Evolutionary conservation across 2,329 filamentous ascomycete genomes (phyloP).

Genomic region (Lasiodiplodia hormozganensis): DNA sequence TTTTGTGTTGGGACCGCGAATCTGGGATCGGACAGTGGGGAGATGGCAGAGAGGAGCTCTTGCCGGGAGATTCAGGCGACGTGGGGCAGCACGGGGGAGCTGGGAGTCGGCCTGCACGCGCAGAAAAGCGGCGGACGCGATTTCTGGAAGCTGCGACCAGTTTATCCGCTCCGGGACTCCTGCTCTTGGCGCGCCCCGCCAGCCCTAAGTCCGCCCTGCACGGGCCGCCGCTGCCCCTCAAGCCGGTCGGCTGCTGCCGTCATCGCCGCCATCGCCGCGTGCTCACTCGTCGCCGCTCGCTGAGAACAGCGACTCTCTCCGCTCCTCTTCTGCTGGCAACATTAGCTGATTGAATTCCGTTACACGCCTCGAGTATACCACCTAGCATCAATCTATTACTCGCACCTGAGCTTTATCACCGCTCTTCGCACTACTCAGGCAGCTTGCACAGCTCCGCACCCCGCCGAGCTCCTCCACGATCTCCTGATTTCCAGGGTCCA

Average conservation of each 20-base stretch:
- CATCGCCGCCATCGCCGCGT: not conserved
- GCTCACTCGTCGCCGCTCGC: not conserved
- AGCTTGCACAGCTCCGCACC: not conserved
- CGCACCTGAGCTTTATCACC: no score
- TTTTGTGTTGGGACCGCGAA: slow-evolving; percentile 47
- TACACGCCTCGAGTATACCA: not conserved
- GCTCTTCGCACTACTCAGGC: not conserved
- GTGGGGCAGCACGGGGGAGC: slow-evolving; percentile 22
- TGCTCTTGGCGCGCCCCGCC: not conserved
- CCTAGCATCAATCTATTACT: not conserved
- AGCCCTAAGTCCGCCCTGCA: not conserved
- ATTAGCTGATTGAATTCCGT: not conserved
- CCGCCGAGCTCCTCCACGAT: not conserved
- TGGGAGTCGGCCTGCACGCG: slow-evolving; percentile 26
- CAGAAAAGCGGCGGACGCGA: slow-evolving; percentile 30
- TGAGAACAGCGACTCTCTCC: not conserved
- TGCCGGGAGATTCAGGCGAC: slow-evolving; percentile 10
- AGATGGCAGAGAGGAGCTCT: slow-evolving; percentile 22
- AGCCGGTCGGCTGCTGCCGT: slow-evolving; percentile 10
- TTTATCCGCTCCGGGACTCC: slow-evolving; percentile 20
- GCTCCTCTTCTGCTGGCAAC: not conserved
- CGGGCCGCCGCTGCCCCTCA: not conserved
- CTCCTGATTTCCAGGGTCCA: not conserved
- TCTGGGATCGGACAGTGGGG: not conserved
- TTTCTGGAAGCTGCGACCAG: slow-evolving; percentile 22